phyloP scores from a whole-genome alignment of 1,139 yeast genomes.

The Hyphopichia burtonii region DNA sequence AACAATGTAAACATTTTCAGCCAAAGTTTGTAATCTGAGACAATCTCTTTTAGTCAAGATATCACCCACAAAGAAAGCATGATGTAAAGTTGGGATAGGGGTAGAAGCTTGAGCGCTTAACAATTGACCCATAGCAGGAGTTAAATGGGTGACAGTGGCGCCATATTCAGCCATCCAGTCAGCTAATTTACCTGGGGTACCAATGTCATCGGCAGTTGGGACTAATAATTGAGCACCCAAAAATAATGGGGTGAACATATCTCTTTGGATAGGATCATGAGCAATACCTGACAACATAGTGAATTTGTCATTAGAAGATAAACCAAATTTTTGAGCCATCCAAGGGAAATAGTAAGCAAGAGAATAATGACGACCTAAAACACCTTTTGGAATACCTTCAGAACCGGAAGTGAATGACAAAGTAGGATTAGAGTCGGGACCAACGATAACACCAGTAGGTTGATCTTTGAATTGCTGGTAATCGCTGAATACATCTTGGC shows the following conservation, averaged over 20 bases:
- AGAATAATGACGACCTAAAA: conserved; percentile 94
- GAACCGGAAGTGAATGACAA: conserved; percentile 97
- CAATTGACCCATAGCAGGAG: conserved; percentile 99
- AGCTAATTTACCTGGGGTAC: conserved; percentile 96
- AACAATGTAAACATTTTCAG: conserved; percentile 84
- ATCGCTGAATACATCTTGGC: conserved; percentile 50
- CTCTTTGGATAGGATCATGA: conserved; percentile 98
- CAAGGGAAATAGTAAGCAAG: conserved; percentile 97
- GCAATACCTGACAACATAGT: conserved; percentile 99
- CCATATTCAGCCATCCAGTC: conserved; percentile 94
- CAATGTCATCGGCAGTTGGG: conserved; percentile 96
- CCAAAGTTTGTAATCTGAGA: conserved; percentile 84
- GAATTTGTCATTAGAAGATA: conserved; percentile 79
- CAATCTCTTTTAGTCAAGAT: conserved; percentile 96
- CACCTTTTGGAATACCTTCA: conserved; percentile 99
- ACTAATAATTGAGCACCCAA: conserved; percentile 90
- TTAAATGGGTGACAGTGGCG: conserved; percentile 94
- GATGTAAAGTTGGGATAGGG: conserved; percentile 81
- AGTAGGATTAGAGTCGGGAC: conserved; percentile 97
- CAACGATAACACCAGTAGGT: conserved; percentile 88
- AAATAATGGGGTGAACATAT: conserved; percentile 96
- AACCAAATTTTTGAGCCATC: conserved; percentile 87
- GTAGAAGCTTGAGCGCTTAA: conserved; percentile 95
- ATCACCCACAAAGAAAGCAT: conserved; percentile 98
- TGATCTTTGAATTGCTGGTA: conserved; percentile 47